phyloP scores from a whole-genome alignment of 805 yeast genomes.

The Spathaspora passalidarum region DNA sequence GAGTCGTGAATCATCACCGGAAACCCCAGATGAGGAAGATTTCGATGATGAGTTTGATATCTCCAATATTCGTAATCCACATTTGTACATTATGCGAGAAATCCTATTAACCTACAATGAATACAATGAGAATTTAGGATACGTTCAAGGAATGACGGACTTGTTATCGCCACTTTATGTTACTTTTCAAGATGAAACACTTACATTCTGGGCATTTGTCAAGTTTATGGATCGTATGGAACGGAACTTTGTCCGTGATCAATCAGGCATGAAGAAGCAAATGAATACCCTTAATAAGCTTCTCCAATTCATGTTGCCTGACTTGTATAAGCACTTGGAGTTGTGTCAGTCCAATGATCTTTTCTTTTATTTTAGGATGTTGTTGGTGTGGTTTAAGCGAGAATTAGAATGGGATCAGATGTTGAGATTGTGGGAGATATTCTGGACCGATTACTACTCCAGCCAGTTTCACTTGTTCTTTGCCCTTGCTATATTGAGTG shows the following conservation, averaged over 20 bases:
- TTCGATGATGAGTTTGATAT: slow-evolving; percentile 54
- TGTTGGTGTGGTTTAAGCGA: slow-evolving; percentile 91
- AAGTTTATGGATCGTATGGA: slow-evolving; percentile 94
- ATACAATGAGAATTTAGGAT: slow-evolving; percentile 79
- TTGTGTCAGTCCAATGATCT: slow-evolving; percentile 86
- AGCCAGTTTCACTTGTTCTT: slow-evolving; percentile 87
- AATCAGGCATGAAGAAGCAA: slow-evolving; percentile 89
- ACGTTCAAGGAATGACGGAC: slow-evolving; percentile 98
- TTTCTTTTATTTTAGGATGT: slow-evolving; percentile 93
- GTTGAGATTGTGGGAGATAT: slow-evolving; percentile 82
- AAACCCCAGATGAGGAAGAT: slow-evolving; percentile 24
- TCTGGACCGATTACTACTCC: slow-evolving; percentile 84
- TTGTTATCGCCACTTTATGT: slow-evolving; percentile 81
- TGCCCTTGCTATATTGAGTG: slow-evolving; percentile 85
- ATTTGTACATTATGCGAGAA: slow-evolving; percentile 68
- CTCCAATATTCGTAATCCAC: slow-evolving; percentile 69
- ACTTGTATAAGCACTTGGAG: slow-evolving; percentile 75
- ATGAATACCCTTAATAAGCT: slow-evolving; percentile 79
- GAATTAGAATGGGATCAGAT: slow-evolving; percentile 82
- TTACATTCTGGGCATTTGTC: slow-evolving; percentile 86
- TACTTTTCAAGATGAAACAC: slow-evolving; percentile 60
- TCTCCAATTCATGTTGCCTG: slow-evolving; percentile 88
- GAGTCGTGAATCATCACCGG: slow-evolving; percentile 28
- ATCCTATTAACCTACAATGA: slow-evolving; percentile 85
- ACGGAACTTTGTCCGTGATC: slow-evolving; percentile 86